Percentiles rank a stretch among this genome's conserved stretches.
Evolutionary conservation across 78 protist species (phyloP).

Genomic region (Mantamonas sphyraenae): DNA sequence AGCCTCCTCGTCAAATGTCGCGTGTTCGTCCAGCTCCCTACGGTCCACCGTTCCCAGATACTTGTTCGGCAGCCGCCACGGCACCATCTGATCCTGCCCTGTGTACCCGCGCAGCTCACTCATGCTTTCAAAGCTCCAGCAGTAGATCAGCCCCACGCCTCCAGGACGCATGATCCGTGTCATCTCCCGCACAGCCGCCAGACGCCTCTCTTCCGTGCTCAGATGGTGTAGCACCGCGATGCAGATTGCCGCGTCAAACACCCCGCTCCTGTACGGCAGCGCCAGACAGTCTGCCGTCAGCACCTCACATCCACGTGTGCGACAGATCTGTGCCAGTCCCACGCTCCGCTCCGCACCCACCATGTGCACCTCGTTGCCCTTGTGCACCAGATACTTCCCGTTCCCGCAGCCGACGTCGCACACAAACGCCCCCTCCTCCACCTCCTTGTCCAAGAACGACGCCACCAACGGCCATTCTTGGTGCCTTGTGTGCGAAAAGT

Average conservation of each 20-base stretch:
- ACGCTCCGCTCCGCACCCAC: neutral
- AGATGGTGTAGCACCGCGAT: slow-evolving; percentile 66
- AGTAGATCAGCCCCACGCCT: slow-evolving; percentile 26
- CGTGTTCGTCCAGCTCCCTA: neutral
- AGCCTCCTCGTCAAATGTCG: neutral
- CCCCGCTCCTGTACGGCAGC: slow-evolving; percentile 13
- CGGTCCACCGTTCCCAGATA: neutral
- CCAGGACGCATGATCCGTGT: slow-evolving; percentile 18
- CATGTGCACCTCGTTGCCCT: neutral
- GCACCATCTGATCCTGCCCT: slow-evolving; percentile 13
- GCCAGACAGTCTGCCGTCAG: neutral
- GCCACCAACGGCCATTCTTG: slow-evolving; percentile 50
- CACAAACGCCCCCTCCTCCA: neutral
- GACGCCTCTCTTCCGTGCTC: slow-evolving; percentile 16
- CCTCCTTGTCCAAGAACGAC: slow-evolving; percentile 3
- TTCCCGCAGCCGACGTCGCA: slow-evolving; percentile 67
- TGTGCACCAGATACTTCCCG: slow-evolving; percentile 31
- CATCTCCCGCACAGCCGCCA: slow-evolving; percentile 32
- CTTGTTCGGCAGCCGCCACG: slow-evolving; percentile 12
- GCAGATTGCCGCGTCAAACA: slow-evolving; percentile 28
- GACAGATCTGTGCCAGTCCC: neutral
- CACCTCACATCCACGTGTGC: neutral
- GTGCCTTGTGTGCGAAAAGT: slow-evolving; percentile 45
- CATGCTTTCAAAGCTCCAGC: slow-evolving; percentile 43
- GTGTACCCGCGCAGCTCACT: neutral